Percentiles rank a stretch among this genome's conserved stretches.
phyloP scores from a whole-genome alignment of 2,329 filamentous ascomycete species.

The Raffaelea ambrosiae region DNA sequence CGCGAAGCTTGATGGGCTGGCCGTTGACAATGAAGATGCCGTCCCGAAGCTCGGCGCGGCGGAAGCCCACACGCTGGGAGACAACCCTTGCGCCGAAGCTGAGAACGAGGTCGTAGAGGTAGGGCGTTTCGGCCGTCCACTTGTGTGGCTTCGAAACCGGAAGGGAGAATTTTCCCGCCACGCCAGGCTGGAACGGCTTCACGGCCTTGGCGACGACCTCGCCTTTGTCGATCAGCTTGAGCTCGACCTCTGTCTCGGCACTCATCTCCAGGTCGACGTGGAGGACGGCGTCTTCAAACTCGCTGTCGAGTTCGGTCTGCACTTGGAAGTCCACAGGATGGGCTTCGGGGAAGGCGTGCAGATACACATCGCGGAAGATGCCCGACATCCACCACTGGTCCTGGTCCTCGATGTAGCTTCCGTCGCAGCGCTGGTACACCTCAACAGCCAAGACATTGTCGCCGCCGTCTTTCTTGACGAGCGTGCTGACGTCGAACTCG shows the following conservation, averaged over 20 bases:
- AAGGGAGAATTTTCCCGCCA: no score
- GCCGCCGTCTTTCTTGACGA: constrained; percentile 14
- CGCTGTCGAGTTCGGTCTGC: constrained; percentile 35
- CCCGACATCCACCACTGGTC: constrained; percentile 62
- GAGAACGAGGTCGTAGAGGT: constrained; percentile 37
- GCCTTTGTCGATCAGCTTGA: constrained; percentile 2
- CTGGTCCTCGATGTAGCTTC: constrained; percentile 59
- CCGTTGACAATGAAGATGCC: constrained; percentile 56
- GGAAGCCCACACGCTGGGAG: constrained; percentile 49
- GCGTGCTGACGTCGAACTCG: constrained; percentile 40
- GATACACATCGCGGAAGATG: constrained; percentile 62
- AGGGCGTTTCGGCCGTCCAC: constrained; percentile 55
- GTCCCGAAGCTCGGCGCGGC: constrained; percentile 52
- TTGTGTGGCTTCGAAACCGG: constrained; percentile 41
- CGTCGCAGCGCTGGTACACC: constrained; percentile 65
- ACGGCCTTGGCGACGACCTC: background rate
- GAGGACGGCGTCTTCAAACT: constrained; percentile 37
- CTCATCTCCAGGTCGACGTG: constrained; percentile 25
- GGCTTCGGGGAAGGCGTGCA: constrained; percentile 47
- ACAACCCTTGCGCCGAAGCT: constrained; percentile 16
- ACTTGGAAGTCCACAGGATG: constrained; percentile 30
- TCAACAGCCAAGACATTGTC: constrained; percentile 54
- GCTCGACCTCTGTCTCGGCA: background rate
- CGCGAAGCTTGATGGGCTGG: constrained; percentile 49
- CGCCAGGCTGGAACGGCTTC: background rate